Evolutionary conservation across 345 rosid genomes (phyloP).

Genomic region (Nephelium lappaceum): DNA sequence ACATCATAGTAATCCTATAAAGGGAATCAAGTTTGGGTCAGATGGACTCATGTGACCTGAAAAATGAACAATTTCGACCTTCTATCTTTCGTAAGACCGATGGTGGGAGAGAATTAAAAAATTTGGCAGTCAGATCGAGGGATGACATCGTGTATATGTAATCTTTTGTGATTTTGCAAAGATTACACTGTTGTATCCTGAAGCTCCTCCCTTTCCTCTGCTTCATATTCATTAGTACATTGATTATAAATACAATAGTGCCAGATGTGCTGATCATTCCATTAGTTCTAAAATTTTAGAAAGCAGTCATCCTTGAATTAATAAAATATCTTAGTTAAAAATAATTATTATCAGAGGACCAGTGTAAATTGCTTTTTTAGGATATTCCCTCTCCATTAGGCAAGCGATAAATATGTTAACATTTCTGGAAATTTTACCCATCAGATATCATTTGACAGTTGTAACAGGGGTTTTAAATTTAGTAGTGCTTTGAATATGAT

Average conservation of each 20-base stretch:
- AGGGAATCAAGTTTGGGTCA: neutral
- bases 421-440: neutral
- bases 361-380: neutral
- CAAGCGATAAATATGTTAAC: neutral
- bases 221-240: neutral
- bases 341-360: neutral
- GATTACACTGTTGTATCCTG: neutral
- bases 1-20: neutral
- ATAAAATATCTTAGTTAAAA: neutral
- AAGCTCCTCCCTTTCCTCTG: neutral
- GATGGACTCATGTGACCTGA: neutral
- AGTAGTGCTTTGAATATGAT: conserved; percentile 15
- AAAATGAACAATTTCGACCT: neutral
- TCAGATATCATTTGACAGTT: neutral
- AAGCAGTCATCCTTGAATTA: neutral
- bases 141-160: neutral
- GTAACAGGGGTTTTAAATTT: neutral
- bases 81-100: conserved; percentile 1
- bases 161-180: neutral
- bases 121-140: neutral
- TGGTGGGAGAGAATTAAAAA: neutral
- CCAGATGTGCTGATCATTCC: neutral
- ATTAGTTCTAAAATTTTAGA: conserved; percentile 3
- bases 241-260: neutral
- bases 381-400: neutral